phyloP scores from a whole-genome alignment of 2,329 filamentous ascomycete species.

The Botrytis sinoallii region DNA sequence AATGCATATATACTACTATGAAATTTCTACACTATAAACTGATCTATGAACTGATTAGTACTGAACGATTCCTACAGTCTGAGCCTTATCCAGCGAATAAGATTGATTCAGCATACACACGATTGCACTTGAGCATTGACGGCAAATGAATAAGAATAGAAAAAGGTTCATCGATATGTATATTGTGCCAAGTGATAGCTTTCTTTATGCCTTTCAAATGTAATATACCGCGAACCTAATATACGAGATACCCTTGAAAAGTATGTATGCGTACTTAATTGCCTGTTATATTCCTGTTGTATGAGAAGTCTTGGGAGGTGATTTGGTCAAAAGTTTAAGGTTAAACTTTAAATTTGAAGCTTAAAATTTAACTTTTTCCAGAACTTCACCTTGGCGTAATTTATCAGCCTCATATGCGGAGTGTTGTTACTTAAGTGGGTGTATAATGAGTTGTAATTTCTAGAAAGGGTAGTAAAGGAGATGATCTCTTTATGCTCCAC shows the following conservation, averaged over 20 bases:
- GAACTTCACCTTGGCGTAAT: no score
- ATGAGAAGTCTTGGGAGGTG: not conserved
- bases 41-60: not conserved
- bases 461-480: no score
- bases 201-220: not conserved
- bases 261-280: not conserved
- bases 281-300: not conserved
- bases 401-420: not conserved
- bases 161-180: not conserved
- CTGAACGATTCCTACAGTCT: not conserved
- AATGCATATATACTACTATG: not conserved
- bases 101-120: not conserved
- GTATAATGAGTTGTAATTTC: no score
- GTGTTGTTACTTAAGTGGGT: not conserved
- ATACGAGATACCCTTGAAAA: not conserved
- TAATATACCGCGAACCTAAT: not conserved
- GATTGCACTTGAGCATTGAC: not conserved
- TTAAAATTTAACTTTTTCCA: no score
- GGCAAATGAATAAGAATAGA: not conserved
- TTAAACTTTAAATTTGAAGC: not conserved
- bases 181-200: no score
- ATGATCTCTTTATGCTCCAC: no score
- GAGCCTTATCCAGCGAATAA: not conserved
- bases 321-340: not conserved
- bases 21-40: not conserved